Base-by-base conservation (phyloP, 225 moss, liverwort and hornwort species). In the Bryum argenteum region DNA sequence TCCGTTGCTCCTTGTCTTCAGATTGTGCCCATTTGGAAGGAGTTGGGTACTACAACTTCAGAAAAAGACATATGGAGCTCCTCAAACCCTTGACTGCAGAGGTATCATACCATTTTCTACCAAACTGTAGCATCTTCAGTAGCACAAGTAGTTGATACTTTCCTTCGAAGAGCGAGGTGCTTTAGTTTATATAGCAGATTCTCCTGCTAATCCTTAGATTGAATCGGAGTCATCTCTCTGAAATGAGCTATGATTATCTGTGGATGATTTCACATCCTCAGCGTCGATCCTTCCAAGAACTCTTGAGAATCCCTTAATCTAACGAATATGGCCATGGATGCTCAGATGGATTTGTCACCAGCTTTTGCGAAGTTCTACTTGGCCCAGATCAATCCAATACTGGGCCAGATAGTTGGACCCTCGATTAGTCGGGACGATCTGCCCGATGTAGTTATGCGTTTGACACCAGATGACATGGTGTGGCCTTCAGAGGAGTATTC, bases 311-410 rank as follows among this genome's bases (percentile, higher is more conserved):
- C 5, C 33, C 33, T 5, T 33, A n/a, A n/a, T 33, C 4, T 4
- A 4, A 4, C 4, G 2, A 4, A 4, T 33, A 33, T 33, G 33
- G 33, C 33, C 33, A 33, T 33, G 5, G 33, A 33, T 33, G 4
- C 33, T 33, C 88, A 95, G 95, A 91, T 91, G 91, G 91, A 96
- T 82, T 86, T 96, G 63, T 93, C 95, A 39, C 89, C 93, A 77
- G 91, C 84, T 77, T 84, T 96, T 19, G 85, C 89, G 10, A 88
- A 91, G 83, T 86, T 96, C 63, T 96, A 96, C 65, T 85, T 96
- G 65, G 88, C 86, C 38, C 88, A 86, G 61, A 75, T 96, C 24
- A 96, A 91, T 65, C 95, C 95, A 2, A 75, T 96, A 47, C 58
- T 96, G 38, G 95, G 95, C 18, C 91, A 93, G 74, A 84, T 93